Base-by-base conservation (phyloP, 495 filamentous ascomycete species). In the Neurospora sp. region DNA sequence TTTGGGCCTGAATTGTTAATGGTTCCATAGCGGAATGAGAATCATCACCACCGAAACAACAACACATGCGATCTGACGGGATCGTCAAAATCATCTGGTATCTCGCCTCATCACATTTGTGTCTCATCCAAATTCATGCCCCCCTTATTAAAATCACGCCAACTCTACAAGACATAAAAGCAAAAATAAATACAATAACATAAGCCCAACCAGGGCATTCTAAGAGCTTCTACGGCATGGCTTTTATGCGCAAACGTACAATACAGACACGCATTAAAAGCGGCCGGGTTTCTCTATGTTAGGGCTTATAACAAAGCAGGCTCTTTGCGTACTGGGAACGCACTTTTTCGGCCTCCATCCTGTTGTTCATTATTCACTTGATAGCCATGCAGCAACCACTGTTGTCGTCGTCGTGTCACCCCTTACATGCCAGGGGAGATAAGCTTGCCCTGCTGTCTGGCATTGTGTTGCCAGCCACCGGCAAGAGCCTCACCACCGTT, bases 401-500 rank as follows among this genome's bases (percentile, higher is more conserved):
- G 23, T 69, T 11, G 37, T 66, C 31, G 3, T 27, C 8, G 6
- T 39, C 70, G 10, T 46, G 7, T 3, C 2, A 35, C 54, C 46
- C 14, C 70, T 84, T 90, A 93, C 85, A 94, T 92, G 77, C 96
- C 96, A 70, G 96, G 96, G 44, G 95, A 89, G 80, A 97, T 89
- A 73, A 98, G 83, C 83, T 91, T 90, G 75, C 95, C 95, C 85
- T 94, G 87, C 80, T 89, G 88, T 80, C 84, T 84, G 73, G 93
- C 85, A 82, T 93, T 86, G 72, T 92, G 93, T 76, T 87, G 84
- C 96, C 94, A 98, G 49, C 96, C 96, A 79, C 96, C 96, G 54
- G 93, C 95, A 79, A 93, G 85, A 69, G 93, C 88, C 76, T 88
- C 83, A 70, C 90, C 91, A 72, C 92, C 92, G 72, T 86, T 82